Percentiles rank a stretch among this genome's conserved stretches.
Conservation (phyloP, 1,284 basidiomycete species). For the Chalciporus sp. region DNA sequence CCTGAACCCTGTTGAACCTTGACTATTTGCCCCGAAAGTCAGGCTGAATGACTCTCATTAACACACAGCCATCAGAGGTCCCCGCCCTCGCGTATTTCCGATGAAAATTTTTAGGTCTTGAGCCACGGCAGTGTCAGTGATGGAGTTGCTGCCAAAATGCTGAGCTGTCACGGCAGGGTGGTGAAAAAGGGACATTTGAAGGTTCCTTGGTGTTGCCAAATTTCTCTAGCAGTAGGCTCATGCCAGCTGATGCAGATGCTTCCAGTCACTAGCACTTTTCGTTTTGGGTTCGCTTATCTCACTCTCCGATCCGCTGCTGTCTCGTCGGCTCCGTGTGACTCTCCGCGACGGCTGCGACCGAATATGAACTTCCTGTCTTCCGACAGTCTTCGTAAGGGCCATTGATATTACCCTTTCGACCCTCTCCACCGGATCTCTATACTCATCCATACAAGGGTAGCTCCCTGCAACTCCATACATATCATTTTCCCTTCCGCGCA, state of each 20-base stretch:
- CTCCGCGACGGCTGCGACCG: not conserved
- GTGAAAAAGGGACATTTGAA: not conserved
- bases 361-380: not conserved
- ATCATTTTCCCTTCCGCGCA: constrained; percentile 27
- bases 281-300: constrained; percentile 8
- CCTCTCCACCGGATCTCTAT: constrained; percentile 22
- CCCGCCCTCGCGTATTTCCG: constrained; percentile 42
- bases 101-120: constrained; percentile 36
- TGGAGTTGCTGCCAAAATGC: constrained; percentile 4
- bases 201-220: not conserved
- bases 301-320: constrained; percentile 14
- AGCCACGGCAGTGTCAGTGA: constrained; percentile 23
- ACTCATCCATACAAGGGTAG: constrained; percentile 23
- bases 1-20: constrained; percentile 35
- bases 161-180: not conserved
- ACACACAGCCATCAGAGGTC: constrained; percentile 42
- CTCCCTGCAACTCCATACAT: constrained; percentile 4
- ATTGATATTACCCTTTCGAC: constrained; percentile 11
- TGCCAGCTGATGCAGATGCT: too few species aligned
- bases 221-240: not conserved
- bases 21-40: constrained; percentile 37
- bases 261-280: too few species aligned
- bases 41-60: constrained; percentile 36
- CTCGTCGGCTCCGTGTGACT: constrained; percentile 29
- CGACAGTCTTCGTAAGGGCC: constrained; percentile 23